Evolutionary conservation across 805 yeast genomes (phyloP), one percentile per base, ranked within the genome.

Genomic region (Hanseniaspora lindneri): DNA sequence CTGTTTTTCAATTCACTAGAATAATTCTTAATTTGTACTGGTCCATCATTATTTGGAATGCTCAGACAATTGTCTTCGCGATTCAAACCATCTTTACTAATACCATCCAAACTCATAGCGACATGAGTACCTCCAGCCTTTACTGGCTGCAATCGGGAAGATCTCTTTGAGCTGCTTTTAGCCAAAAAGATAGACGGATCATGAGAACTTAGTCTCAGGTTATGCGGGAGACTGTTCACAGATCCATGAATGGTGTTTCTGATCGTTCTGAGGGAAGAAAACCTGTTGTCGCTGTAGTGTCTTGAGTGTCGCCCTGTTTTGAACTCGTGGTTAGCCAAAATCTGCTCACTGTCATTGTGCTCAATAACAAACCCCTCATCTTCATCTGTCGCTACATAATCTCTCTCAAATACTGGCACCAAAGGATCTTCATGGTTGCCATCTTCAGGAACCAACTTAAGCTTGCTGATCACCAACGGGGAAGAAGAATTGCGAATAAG

Each of bases 241-340:
- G 41, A 41, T 29, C 44, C 44, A 21, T 41, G 44, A 21, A 41
- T 41, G 7, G 44, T 46, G n/a, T 46, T 39, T 46, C 49, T 46
- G 6, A 46, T 46, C 30, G 43, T 39, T 30, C 36, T 24, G 4
- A 46, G 10, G 4, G 39, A 41, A 8, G 23, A 30, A 20, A 46
- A 14, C 25, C 34, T 41, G 5, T 25, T 46, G 11, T 27, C 28
- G n/a, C 43, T 46, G 25, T 30, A 39, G 3, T 39, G 21, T 24
- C 49, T 37, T 3, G 24, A 20, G 16, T 39, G 39, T 20, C 43
- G 25, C 32, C 49, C 49, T 1, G 41, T 46, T 39, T 46, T 46
- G 20, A 46, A 46, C 17, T 46, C 49, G 23, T 41, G 44, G 1
- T 24, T 46, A 0, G 35, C 27, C 28, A 46, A 19, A 21, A 39